phyloP scores from a whole-genome alignment of 768 basidiomycete genomes.

The Chalciporus chontae region DNA sequence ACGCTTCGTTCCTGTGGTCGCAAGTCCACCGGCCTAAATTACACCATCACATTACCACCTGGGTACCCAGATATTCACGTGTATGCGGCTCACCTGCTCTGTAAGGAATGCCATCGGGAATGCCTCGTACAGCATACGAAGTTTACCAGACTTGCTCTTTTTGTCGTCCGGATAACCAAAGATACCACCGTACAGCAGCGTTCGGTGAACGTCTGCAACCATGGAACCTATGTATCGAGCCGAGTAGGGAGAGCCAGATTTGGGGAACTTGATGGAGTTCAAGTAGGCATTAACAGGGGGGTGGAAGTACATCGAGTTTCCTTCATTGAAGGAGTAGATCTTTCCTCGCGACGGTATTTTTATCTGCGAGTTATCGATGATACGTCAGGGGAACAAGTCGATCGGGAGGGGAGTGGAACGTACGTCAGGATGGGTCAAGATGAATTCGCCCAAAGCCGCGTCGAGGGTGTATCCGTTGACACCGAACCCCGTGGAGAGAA shows the following conservation, averaged over 20 bases:
- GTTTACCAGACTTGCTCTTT: slow-evolving; percentile 94
- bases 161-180: slow-evolving; percentile 98
- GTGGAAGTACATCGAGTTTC: slow-evolving; percentile 94
- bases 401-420: slow-evolving; percentile 18
- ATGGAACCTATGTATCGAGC: slow-evolving; percentile 96
- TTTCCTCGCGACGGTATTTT: slow-evolving; percentile 91
- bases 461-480: slow-evolving; percentile 99
- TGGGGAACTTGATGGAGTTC: slow-evolving; percentile 88
- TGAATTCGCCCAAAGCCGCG: slow-evolving; percentile 93
- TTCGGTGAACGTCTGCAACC: slow-evolving; percentile 98
- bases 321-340: slow-evolving; percentile 99
- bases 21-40: slow-evolving; percentile 86
- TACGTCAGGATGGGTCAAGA: slow-evolving; percentile 95
- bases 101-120: slow-evolving; percentile 97
- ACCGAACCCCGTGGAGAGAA: slow-evolving; percentile 90
- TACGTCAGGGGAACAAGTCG: background rate
- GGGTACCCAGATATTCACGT: too few species aligned
- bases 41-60: background rate
- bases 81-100: slow-evolving; percentile 65
- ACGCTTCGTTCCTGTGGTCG: slow-evolving; percentile 91
- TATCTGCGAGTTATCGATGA: slow-evolving; percentile 49
- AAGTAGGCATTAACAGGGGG: slow-evolving; percentile 77
- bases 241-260: slow-evolving; percentile 75
- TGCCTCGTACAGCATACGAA: slow-evolving; percentile 93
- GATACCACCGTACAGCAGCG: slow-evolving; percentile 95